phyloP scores from a whole-genome alignment of 768 basidiomycete species.

The Rhizopogon vesiculosus region DNA sequence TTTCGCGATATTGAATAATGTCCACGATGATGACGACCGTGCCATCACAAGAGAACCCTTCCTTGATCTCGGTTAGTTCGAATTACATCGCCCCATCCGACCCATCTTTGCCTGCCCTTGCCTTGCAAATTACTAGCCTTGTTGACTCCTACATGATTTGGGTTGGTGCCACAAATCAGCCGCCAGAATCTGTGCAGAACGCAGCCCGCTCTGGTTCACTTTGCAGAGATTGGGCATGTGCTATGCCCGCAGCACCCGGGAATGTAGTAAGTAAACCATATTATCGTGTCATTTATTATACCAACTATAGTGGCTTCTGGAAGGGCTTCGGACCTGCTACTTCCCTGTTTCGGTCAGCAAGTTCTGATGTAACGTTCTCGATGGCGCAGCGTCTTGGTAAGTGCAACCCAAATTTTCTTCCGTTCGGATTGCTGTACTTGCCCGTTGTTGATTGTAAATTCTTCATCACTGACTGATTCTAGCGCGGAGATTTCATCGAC shows the following conservation, averaged over 20 bases:
- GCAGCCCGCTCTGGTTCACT: constrained; percentile 54
- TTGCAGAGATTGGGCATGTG: constrained; percentile 77
- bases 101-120: constrained; percentile 50
- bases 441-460: constrained; percentile 1
- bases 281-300: neutral
- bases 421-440: constrained; percentile 7
- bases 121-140: constrained; percentile 61
- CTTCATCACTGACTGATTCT: constrained; percentile 5
- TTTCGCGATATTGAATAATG: neutral
- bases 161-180: constrained; percentile 57
- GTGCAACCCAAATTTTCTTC: constrained; percentile 12
- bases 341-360: constrained; percentile 56
- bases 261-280: constrained; percentile 15
- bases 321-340: constrained; percentile 39
- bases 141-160: constrained; percentile 81
- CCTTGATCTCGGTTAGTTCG: constrained; percentile 39
- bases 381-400: constrained; percentile 83
- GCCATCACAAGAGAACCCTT: neutral
- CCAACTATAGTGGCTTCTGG: neutral
- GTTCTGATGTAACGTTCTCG: constrained; percentile 58
- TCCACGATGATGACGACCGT: neutral
- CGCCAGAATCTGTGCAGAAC: constrained; percentile 38
- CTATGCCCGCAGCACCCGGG: constrained; percentile 52
- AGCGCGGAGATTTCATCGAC: constrained; percentile 63
- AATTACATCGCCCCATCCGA: constrained; percentile 47